Percentiles rank a stretch among this genome's conserved stretches.
phyloP scores from a whole-genome alignment of 495 filamentous ascomycete species.

The Elasticomyces elasticus region DNA sequence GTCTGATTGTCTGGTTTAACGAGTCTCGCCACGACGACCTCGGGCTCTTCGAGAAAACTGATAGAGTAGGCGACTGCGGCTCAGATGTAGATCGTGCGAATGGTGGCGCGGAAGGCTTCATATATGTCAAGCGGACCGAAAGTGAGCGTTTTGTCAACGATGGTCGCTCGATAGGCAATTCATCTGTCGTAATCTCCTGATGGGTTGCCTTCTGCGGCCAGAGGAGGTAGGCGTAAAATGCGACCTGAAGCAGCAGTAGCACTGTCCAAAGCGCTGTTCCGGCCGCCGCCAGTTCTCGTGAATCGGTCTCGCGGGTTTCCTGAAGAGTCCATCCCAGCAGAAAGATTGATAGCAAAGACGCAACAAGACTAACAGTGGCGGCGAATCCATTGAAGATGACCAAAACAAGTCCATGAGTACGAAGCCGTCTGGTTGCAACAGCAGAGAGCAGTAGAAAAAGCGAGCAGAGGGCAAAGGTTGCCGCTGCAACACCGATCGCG shows the following conservation, averaged over 20 bases:
- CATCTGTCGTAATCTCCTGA: neutral
- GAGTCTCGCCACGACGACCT: slow-evolving; percentile 9
- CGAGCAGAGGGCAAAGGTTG: slow-evolving; percentile 1
- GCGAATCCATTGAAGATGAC: neutral
- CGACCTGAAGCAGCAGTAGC: neutral
- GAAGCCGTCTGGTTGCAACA: neutral
- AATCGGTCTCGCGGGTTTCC: neutral
- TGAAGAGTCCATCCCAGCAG: slow-evolving; percentile 1
- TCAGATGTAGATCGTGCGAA: neutral
- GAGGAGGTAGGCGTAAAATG: slow-evolving; percentile 4
- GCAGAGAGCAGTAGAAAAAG: neutral
- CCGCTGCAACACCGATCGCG: slow-evolving; percentile 1
- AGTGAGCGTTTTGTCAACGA: neutral
- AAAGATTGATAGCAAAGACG: slow-evolving; percentile 7
- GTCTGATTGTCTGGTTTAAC: slow-evolving; percentile 8
- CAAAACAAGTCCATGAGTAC: neutral
- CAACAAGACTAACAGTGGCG: neutral
- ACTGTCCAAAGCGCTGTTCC: slow-evolving; percentile 11
- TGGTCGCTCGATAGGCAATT: neutral
- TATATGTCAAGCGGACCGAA: neutral
- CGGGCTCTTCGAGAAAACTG: neutral
- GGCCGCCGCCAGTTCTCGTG: neutral
- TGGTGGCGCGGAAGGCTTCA: neutral
- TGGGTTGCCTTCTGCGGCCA: neutral
- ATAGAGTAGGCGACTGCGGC: neutral